Conservation (phyloP, 2,329 filamentous ascomycete genomes). For the Coccinonectria pachysandricola region DNA sequence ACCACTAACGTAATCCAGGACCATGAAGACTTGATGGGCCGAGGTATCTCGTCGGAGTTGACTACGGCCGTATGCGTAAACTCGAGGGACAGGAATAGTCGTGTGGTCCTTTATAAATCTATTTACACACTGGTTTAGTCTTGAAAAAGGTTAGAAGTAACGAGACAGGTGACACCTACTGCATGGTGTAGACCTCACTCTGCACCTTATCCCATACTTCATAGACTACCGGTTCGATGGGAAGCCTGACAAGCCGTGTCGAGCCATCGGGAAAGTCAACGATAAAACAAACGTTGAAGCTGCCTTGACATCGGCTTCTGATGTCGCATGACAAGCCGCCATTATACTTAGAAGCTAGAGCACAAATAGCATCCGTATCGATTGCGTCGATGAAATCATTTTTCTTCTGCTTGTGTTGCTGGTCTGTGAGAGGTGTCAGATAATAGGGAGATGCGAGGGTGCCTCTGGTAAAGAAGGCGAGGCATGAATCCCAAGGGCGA, state of each 20-base stretch:
- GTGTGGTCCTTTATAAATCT: conserved; percentile 1
- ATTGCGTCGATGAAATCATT: conserved; percentile 3
- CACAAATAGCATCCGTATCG: conserved; percentile 1
- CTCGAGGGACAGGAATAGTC: neutral
- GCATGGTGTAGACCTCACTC: conserved; percentile 2
- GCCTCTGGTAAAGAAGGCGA: conserved; percentile 1
- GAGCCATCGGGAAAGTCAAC: conserved; percentile 1
- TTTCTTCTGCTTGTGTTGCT: conserved; percentile 1
- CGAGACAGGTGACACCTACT: conserved; percentile 1
- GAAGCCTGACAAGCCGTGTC: conserved; percentile 1
- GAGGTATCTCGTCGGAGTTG: conserved; percentile 1
- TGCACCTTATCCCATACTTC: conserved; percentile 1
- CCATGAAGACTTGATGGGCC: conserved; percentile 1
- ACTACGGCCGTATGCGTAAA: conserved; percentile 1
- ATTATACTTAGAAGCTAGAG: conserved; percentile 3
- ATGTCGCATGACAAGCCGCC: conserved; percentile 2
- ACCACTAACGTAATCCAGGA: conserved; percentile 1
- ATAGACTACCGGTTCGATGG: conserved; percentile 1
- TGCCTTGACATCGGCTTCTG: conserved; percentile 1
- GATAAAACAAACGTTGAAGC: conserved; percentile 3
- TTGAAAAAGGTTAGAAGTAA: conserved; percentile 1
- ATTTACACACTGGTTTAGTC: neutral
- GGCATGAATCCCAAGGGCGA: neutral
- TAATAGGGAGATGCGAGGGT: conserved; percentile 1
- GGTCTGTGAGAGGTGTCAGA: conserved; percentile 1